These are phyloP conservation scores for Mycena rebaudengoi DNA, from an alignment of 768 basidiomycete genomes.

Conservation along the genomic window DNA sequence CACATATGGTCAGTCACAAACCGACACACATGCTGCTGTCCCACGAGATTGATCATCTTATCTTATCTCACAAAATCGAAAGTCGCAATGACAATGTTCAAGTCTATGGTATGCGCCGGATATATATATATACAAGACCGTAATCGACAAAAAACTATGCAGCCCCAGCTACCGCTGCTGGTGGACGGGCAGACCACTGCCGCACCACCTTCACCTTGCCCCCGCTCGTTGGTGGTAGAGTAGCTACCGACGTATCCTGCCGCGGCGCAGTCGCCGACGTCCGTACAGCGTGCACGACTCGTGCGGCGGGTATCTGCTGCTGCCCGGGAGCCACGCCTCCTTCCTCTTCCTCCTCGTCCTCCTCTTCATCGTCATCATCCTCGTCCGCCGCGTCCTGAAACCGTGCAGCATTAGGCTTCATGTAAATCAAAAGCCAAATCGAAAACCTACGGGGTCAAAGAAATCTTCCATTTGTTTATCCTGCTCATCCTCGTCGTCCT, in stretches of 20 bases:
- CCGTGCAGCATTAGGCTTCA: neutral
- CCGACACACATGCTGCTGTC: neutral
- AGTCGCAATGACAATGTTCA: neutral
- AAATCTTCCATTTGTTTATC: conserved; percentile 86
- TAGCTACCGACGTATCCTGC: conserved; percentile 45
- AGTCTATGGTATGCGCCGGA: conserved; percentile 30
- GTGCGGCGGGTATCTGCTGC: conserved; percentile 28
- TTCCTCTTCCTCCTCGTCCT: conserved; percentile 42
- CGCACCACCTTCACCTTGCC: conserved; percentile 62
- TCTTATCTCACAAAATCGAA: conserved; percentile 23
- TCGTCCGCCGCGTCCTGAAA: conserved; percentile 61
- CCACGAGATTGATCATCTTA: conserved; percentile 18
- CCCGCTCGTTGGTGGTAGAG: conserved; percentile 38
- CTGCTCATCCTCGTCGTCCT: conserved; percentile 77
- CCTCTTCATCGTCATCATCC: conserved; percentile 68
- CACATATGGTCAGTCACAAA: conserved; percentile 19
- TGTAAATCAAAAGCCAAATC: neutral
- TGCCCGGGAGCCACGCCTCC: conserved; percentile 12
- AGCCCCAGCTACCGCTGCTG: conserved; percentile 44
- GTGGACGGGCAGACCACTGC: conserved; percentile 52
- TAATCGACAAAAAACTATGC: conserved; percentile 46
- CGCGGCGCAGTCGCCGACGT: conserved; percentile 62
- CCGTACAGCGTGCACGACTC: conserved; percentile 45
- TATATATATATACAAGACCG: conserved; percentile 20
- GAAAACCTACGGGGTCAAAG: conserved; percentile 74